phyloP scores from a whole-genome alignment of 352 stramenopile genomes.

The Pythium dissotocum region DNA sequence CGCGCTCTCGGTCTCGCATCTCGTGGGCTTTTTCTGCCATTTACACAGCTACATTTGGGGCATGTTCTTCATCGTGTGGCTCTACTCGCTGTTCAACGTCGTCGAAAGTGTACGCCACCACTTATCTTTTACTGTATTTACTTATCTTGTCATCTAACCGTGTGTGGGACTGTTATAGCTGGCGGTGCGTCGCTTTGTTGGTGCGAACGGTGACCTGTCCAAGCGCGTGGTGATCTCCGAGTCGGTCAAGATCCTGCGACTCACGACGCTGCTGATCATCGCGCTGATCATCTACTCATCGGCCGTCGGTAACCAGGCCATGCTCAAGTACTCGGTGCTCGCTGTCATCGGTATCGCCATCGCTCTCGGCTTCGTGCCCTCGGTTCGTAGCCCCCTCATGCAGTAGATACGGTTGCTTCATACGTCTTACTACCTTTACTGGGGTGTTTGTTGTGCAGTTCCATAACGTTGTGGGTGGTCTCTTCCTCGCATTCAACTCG shows the following conservation, averaged over 20 bases:
- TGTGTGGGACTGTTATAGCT: slow-evolving; percentile 43
- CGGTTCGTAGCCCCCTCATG: slow-evolving; percentile 30
- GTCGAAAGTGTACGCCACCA: slow-evolving; percentile 68
- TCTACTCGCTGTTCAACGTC: slow-evolving; percentile 90
- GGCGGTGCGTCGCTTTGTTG: slow-evolving; percentile 76
- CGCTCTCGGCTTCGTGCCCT: slow-evolving; percentile 82
- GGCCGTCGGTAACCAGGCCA: slow-evolving; percentile 61
- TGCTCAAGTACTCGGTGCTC: slow-evolving; percentile 84
- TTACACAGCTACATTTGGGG: slow-evolving; percentile 87
- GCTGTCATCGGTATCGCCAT: slow-evolving; percentile 83
- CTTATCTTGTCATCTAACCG: neutral
- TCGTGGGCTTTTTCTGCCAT: slow-evolving; percentile 69
- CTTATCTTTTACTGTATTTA: too few relatives aligned
- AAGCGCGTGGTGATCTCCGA: slow-evolving; percentile 90
- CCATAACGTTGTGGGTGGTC: slow-evolving; percentile 84
- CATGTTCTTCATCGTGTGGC: slow-evolving; percentile 88
- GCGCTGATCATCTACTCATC: slow-evolving; percentile 87
- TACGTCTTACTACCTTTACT: neutral
- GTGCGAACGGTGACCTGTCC: slow-evolving; percentile 76
- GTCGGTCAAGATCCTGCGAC: slow-evolving; percentile 84
- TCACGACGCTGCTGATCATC: slow-evolving; percentile 79
- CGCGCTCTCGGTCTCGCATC: slow-evolving; percentile 53
- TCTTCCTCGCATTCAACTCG: slow-evolving; percentile 89
- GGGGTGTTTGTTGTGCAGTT: slow-evolving; percentile 32
- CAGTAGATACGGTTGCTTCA: neutral